Percentiles rank a stretch among this genome's conserved stretches.
phyloP scores from a whole-genome alignment of 176 grass and related monocot species.

The Avena atlantica region DNA sequence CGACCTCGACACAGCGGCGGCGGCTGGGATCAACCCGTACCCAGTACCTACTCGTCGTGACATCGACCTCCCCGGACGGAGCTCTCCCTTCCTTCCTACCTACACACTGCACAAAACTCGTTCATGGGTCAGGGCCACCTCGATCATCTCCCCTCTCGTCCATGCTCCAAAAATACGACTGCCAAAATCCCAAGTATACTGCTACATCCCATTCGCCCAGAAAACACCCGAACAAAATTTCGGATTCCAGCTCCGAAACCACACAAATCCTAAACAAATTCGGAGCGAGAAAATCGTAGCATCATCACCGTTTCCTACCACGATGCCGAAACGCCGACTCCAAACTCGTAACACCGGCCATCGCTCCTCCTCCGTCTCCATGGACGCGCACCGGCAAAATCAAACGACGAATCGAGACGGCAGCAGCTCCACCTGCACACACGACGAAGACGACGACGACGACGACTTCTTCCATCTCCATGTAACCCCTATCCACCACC shows the following conservation, averaged over 20 bases:
- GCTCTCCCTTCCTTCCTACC: not conserved
- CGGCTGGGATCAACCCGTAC: not conserved
- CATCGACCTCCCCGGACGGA: constrained; percentile 12
- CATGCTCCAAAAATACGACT: not conserved
- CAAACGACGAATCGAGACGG: constrained; percentile 13
- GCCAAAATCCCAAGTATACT: constrained; percentile 1
- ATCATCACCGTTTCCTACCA: constrained; percentile 15
- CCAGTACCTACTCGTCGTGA: constrained; percentile 22
- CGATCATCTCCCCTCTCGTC: not conserved
- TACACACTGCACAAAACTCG: constrained; percentile 48
- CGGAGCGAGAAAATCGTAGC: not conserved
- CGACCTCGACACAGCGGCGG: not conserved
- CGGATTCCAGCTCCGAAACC: not conserved
- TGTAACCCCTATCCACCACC: constrained; percentile 20
- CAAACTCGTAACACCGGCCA: constrained; percentile 41
- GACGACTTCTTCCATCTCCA: constrained; percentile 12
- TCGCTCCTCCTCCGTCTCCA: constrained; percentile 39
- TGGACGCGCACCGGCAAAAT: constrained; percentile 27
- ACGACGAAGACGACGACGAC: constrained; percentile 47
- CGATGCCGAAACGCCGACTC: constrained; percentile 41
- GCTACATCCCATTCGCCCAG: not conserved
- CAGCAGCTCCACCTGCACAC: constrained; percentile 36
- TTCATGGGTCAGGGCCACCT: not conserved
- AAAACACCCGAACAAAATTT: not conserved
- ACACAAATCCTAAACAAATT: too few species aligned